Evolutionary conservation across 1,284 basidiomycete genomes (phyloP).

Genomic region (Heterobasidion irregulare): DNA sequence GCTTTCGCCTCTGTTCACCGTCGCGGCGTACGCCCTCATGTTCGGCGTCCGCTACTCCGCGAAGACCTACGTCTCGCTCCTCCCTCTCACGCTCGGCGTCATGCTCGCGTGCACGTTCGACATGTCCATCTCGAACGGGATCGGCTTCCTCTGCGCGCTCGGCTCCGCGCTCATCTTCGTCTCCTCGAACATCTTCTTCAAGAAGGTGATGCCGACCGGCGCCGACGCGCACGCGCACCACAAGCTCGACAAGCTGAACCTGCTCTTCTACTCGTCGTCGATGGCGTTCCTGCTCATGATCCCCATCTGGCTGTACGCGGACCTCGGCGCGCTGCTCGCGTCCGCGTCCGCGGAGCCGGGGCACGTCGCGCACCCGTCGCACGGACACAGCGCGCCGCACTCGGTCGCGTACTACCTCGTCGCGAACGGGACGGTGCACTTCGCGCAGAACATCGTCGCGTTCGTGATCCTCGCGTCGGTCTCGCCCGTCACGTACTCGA

Average conservation of each 20-base stretch:
- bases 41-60: constrained; percentile 91
- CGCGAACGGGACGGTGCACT: constrained; percentile 93
- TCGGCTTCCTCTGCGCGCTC: constrained; percentile 86
- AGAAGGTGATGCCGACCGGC: constrained; percentile 89
- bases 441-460: constrained; percentile 94
- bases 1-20: constrained; percentile 93
- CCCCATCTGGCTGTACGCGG: constrained; percentile 87
- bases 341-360: constrained; percentile 24
- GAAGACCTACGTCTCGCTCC: constrained; percentile 89
- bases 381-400: constrained; percentile 39
- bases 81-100: constrained; percentile 91
- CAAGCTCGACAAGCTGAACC: constrained; percentile 95
- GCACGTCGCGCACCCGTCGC: constrained; percentile 39
- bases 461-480: constrained; percentile 94
- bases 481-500: constrained; percentile 97
- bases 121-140: constrained; percentile 74
- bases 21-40: constrained; percentile 86
- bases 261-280: constrained; percentile 91
- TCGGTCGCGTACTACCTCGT: constrained; percentile 72
- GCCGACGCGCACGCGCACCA: constrained; percentile 40
- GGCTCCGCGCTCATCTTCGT: constrained; percentile 96
- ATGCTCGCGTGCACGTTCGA: constrained; percentile 97
- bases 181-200: constrained; percentile 98
- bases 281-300: constrained; percentile 95
- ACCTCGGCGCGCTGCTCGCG: constrained; percentile 62